phyloP scores from a whole-genome alignment of 2,329 filamentous ascomycete species.

The Alternaria burnsii region DNA sequence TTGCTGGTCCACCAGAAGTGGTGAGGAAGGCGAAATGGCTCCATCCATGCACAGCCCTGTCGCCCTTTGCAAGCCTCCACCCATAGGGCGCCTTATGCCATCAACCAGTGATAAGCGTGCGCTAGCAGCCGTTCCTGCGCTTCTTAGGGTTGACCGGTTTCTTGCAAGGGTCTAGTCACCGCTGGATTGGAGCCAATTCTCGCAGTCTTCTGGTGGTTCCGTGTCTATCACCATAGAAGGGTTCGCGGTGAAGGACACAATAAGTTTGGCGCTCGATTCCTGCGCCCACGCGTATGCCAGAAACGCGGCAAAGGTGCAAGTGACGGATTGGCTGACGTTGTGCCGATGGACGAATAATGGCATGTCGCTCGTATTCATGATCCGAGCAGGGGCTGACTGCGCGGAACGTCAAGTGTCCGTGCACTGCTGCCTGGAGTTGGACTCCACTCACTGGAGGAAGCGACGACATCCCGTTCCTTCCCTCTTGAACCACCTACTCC shows the following conservation, averaged over 20 bases:
- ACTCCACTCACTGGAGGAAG: constrained; percentile 12
- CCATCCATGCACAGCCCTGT: constrained; percentile 27
- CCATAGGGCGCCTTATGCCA: constrained; percentile 12
- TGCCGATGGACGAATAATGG: constrained; percentile 29
- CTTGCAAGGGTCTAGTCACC: constrained; percentile 12
- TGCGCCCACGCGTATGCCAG: neutral
- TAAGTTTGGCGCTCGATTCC: neutral
- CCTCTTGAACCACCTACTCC: constrained; percentile 29
- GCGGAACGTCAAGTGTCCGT: constrained; percentile 4
- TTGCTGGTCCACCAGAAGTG: neutral
- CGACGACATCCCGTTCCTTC: constrained; percentile 25
- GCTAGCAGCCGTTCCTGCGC: constrained; percentile 31
- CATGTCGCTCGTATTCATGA: constrained; percentile 24
- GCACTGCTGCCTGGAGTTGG: constrained; percentile 6
- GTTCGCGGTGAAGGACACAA: constrained; percentile 5
- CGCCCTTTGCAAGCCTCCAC: constrained; percentile 21
- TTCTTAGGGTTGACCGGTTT: constrained; percentile 33
- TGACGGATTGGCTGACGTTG: neutral
- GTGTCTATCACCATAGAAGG: constrained; percentile 1
- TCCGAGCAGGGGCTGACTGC: constrained; percentile 14
- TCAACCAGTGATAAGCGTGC: constrained; percentile 21
- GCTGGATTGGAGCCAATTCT: neutral
- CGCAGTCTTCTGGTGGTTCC: neutral
- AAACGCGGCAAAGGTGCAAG: neutral
- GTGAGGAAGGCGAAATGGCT: constrained; percentile 15